phyloP scores from a whole-genome alignment of 805 yeast species.

The Priceomyces fermenticarens region DNA sequence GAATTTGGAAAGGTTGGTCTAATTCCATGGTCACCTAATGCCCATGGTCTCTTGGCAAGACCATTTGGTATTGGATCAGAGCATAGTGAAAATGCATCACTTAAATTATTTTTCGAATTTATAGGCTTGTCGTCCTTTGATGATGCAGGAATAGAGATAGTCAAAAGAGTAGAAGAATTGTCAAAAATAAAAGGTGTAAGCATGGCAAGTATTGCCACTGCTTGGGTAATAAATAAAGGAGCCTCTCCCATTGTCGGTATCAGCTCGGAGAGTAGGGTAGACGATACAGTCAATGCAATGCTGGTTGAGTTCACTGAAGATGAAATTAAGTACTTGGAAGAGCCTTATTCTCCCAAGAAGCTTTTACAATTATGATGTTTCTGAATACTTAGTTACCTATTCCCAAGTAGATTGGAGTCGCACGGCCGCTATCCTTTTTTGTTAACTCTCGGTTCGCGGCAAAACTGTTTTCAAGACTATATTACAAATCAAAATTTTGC shows the following conservation, averaged over 20 bases:
- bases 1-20: slow-evolving; percentile 47
- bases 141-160: slow-evolving; percentile 14
- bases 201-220: slow-evolving; percentile 35
- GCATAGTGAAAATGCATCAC: neutral
- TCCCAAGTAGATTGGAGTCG: no score
- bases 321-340: slow-evolving; percentile 35
- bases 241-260: slow-evolving; percentile 17
- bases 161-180: slow-evolving; percentile 49
- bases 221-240: slow-evolving; percentile 20
- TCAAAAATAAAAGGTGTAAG: slow-evolving; percentile 44
- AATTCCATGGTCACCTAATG: slow-evolving; percentile 61
- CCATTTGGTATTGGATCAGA: slow-evolving; percentile 23
- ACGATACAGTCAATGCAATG: slow-evolving; percentile 9
- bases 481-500: no score
- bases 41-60: slow-evolving; percentile 52
- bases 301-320: slow-evolving; percentile 22
- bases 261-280: slow-evolving; percentile 14
- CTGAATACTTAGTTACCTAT: no score
- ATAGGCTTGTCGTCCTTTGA: no score
- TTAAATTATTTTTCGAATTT: slow-evolving; percentile 8
- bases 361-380: no score
- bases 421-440: no score
- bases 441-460: no score
- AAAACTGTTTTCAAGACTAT: no score
- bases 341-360: slow-evolving; percentile 26